Base-by-base conservation (phyloP, 1,284 basidiomycete species). In the Trichosporon sp. region DNA sequence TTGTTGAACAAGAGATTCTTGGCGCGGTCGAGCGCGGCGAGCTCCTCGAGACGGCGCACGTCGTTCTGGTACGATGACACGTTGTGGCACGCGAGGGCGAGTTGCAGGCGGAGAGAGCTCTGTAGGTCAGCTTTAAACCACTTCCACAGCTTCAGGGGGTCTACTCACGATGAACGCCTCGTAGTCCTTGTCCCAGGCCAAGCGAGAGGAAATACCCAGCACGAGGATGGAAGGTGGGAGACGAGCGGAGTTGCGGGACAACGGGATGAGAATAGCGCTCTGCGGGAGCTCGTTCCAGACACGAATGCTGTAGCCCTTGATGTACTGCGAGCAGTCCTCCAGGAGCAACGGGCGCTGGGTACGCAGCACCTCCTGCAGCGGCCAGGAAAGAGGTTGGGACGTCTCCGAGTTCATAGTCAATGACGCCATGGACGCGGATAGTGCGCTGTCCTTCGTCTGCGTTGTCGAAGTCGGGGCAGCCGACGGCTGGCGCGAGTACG, bases 11-110 rank as follows among this genome's bases (percentile, higher is more conserved):
- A 75, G 38, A 78, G 40, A 26, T 75, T 80, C 74, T 83, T 84
- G 2, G 84, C 84, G 16, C 82, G 74, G 65, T 86, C 85, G n/a
- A 86, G 76, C 1, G 78, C 77, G 8, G 83, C 81, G 5, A 85
- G 79, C 43, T 85, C 84, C 16, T 85, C 82, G 0, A 84, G 78
- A 5, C 83, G 79, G 26, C 77, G 72, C 19, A 72, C 69, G 54
- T 83, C 81, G 19, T 72, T 69, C 51, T 80, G 77, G 67, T 77
- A 74, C 0, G 74, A 74, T 32, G 75, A 35, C 12, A 63, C 59
- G 31, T 63, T 63, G 59, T 63, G 59, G 59, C 32, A 37, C 14
- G 59, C 59, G 12, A 63, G 31, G 4, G 72, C 70, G 35, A 78
- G 71, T 19, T 78, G 73, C 0, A 83, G 66, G 0, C 75, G 75